These are phyloP conservation scores for Leccinum ochraceum DNA, from an alignment of 768 basidiomycete genomes.

Conservation along the genomic window DNA sequence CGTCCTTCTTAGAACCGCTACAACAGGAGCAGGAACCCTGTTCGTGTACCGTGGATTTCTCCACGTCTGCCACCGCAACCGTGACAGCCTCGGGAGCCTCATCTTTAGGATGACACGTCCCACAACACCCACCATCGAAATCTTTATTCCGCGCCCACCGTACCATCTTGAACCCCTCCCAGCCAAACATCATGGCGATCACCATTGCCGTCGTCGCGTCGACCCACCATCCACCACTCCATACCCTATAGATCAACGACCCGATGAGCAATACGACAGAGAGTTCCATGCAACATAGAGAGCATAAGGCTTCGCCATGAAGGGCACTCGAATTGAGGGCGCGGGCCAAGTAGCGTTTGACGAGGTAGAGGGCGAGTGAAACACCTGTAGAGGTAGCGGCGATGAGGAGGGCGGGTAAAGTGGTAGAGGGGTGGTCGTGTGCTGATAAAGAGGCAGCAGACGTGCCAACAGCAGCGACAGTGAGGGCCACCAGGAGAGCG, in stretches of 20 bases:
- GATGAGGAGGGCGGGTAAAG: conserved; percentile 44
- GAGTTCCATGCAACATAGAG: conserved; percentile 45
- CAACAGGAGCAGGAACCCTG: neutral
- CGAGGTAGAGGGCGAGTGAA: conserved; percentile 44
- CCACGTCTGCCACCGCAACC: neutral
- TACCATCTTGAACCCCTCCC: conserved; percentile 47
- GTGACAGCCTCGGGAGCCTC: neutral
- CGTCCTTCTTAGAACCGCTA: neutral
- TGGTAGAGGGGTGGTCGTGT: conserved; percentile 39
- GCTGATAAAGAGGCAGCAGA: conserved; percentile 37
- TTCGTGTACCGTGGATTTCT: neutral
- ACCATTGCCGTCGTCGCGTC: conserved; percentile 45
- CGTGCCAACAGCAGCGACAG: conserved; percentile 38
- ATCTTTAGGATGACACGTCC: conserved; percentile 1
- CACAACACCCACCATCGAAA: conserved; percentile 43
- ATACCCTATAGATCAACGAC: conserved; percentile 39
- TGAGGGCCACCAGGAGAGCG: conserved; percentile 37
- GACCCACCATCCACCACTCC: conserved; percentile 52
- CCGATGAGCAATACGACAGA: conserved; percentile 45
- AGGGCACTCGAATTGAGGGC: conserved; percentile 47
- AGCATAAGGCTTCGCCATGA: conserved; percentile 45
- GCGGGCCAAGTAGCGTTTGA: conserved; percentile 45
- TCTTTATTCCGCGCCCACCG: conserved; percentile 37
- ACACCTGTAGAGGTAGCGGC: conserved; percentile 41
- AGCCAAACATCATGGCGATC: conserved; percentile 42